Evolutionary conservation across 352 stramenopile species (phyloP).

Genomic region (Pythium phragmiticola): DNA sequence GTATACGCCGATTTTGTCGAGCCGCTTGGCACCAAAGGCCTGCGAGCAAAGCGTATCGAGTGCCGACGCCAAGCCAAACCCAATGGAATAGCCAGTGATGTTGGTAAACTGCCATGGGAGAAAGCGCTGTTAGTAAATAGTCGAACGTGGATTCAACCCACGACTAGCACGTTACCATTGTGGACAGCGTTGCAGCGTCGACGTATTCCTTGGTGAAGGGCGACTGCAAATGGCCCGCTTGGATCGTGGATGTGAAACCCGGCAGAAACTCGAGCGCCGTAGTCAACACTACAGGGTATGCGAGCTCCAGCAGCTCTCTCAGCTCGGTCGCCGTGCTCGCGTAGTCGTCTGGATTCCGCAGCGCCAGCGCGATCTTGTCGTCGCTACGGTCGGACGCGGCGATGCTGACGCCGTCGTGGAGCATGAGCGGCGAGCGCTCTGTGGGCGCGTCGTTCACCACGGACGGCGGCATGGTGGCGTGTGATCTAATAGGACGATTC

Average conservation of each 20-base stretch:
- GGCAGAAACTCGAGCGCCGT: slow-evolving; percentile 49
- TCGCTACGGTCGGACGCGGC: not conserved
- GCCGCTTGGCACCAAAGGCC: slow-evolving; percentile 50
- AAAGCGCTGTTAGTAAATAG: not conserved
- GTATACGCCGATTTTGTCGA: slow-evolving; percentile 72
- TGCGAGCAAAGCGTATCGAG: slow-evolving; percentile 78
- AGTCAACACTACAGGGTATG: slow-evolving; percentile 48
- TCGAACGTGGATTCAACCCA: not conserved
- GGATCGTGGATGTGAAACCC: slow-evolving; percentile 58
- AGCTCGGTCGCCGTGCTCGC: slow-evolving; percentile 33
- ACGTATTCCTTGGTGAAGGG: slow-evolving; percentile 53
- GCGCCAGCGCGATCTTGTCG: not conserved
- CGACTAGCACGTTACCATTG: slow-evolving; percentile 43
- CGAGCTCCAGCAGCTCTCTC: slow-evolving; percentile 40
- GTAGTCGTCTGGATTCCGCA: slow-evolving; percentile 19
- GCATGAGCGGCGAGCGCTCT: slow-evolving; percentile 12
- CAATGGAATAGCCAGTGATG: slow-evolving; percentile 62
- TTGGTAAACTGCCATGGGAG: slow-evolving; percentile 46
- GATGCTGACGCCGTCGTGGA: slow-evolving; percentile 5
- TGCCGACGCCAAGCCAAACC: slow-evolving; percentile 58
- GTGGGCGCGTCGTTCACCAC: slow-evolving; percentile 4
- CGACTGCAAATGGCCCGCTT: slow-evolving; percentile 68
- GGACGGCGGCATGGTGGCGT: slow-evolving; percentile 1
- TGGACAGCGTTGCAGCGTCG: slow-evolving; percentile 62
- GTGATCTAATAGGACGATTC: not conserved